Conservation (phyloP, 2,329 filamentous ascomycete genomes). For the Trichothecium sympodiale region DNA sequence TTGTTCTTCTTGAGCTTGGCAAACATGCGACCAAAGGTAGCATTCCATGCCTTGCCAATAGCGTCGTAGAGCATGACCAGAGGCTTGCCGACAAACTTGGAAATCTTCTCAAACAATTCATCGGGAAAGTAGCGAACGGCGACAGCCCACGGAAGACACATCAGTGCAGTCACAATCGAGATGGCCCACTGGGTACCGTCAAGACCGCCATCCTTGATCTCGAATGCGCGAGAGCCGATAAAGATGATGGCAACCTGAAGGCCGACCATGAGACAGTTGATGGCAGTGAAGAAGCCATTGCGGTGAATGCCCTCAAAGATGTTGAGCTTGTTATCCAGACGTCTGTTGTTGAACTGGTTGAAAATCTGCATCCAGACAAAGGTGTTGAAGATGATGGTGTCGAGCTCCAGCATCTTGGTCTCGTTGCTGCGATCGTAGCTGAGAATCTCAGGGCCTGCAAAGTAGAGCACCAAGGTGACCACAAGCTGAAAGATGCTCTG, state of each 20-base stretch:
- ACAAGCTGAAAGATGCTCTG: conserved; percentile 68
- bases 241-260: conserved; percentile 47
- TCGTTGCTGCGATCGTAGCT: conserved; percentile 23
- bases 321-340: conserved; percentile 51
- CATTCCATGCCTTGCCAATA: background rate
- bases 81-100: background rate
- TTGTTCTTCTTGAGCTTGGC: no score
- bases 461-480: conserved; percentile 62
- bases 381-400: conserved; percentile 54
- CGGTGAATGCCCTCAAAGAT: conserved; percentile 45
- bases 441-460: conserved; percentile 39
- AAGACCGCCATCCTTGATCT: conserved; percentile 24
- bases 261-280: conserved; percentile 45
- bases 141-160: conserved; percentile 40
- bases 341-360: conserved; percentile 53
- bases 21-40: no score
- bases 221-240: conserved; percentile 42
- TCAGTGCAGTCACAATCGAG: conserved; percentile 33
- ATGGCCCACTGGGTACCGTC: conserved; percentile 43
- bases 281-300: conserved; percentile 47
- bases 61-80: background rate
- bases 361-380: conserved; percentile 64
- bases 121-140: conserved; percentile 40
- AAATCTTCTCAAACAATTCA: conserved; percentile 16
- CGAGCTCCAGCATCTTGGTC: conserved; percentile 21